A percentile compares a stretch with the other conserved stretches of the same genome.
Evolutionary conservation across 768 basidiomycete species (phyloP).

Genomic region (Suillus paluster): DNA sequence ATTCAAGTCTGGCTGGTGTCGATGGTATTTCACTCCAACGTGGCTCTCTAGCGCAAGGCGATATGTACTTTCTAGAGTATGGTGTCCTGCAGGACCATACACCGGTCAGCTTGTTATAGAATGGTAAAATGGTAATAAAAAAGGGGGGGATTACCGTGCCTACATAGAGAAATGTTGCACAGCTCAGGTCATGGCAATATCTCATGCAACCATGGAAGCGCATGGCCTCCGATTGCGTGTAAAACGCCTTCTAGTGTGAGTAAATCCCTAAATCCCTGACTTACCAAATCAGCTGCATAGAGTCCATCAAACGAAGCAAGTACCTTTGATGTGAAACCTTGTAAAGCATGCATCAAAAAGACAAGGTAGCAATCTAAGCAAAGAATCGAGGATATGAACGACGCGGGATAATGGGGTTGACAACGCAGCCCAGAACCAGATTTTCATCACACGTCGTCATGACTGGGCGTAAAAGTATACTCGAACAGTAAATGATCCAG

Average conservation of each 20-base stretch:
- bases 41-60: not conserved
- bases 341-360: conserved; percentile 33
- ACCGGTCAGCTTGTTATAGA: not conserved
- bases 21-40: not conserved
- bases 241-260: conserved; percentile 32
- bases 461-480: conserved; percentile 1
- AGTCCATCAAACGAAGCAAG: not conserved
- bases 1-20: not conserved
- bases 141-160: not conserved
- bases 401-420: conserved; percentile 26
- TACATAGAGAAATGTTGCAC: not conserved
- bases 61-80: not conserved
- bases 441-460: conserved; percentile 4
- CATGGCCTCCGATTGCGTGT: conserved; percentile 37
- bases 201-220: not conserved
- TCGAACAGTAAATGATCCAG: conserved; percentile 23
- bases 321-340: not conserved
- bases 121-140: no score
- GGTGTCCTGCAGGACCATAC: not conserved
- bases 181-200: not conserved
- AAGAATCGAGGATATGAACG: conserved; percentile 22
- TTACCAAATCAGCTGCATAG: not conserved
- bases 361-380: conserved; percentile 27
- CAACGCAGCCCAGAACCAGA: conserved; percentile 10
- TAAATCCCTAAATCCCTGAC: conserved; percentile 18